Evolutionary conservation across 2,329 filamentous ascomycete genomes (phyloP).

Genomic region (Ciborinia camelliae): DNA sequence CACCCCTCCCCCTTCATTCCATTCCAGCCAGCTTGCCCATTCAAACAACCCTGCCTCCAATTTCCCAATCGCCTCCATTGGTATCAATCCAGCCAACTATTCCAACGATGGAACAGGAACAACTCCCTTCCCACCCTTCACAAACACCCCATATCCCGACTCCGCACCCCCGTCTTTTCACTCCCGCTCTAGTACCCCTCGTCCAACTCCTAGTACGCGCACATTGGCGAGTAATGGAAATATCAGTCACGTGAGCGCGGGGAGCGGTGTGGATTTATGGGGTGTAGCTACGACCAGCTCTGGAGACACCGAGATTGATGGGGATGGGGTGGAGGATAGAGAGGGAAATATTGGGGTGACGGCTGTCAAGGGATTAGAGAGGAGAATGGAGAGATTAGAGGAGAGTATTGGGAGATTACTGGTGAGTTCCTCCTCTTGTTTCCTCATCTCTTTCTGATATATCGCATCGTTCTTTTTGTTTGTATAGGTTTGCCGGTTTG

Average conservation of each 20-base stretch:
- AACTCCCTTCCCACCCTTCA: slow-evolving; percentile 22
- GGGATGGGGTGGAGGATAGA: slow-evolving; percentile 17
- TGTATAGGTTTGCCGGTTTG: no score
- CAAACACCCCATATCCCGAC: slow-evolving; percentile 27
- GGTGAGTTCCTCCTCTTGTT: slow-evolving; percentile 16
- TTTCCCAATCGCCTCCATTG: slow-evolving; percentile 32
- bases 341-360: slow-evolving; percentile 23
- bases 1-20: slow-evolving; percentile 25
- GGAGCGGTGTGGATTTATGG: slow-evolving; percentile 28
- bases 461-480: neutral
- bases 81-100: neutral
- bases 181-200: slow-evolving; percentile 14
- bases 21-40: slow-evolving; percentile 24
- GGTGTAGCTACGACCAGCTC: slow-evolving; percentile 31
- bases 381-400: slow-evolving; percentile 33
- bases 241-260: neutral
- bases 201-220: slow-evolving; percentile 24
- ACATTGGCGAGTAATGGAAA: slow-evolving; percentile 19
- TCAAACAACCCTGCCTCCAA: slow-evolving; percentile 20
- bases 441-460: neutral
- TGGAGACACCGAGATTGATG: slow-evolving; percentile 8
- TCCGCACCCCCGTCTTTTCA: slow-evolving; percentile 17
- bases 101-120: neutral
- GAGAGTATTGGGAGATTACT: slow-evolving; percentile 32
- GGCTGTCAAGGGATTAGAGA: slow-evolving; percentile 28